These are phyloP conservation scores for Pestalotiopsis sp. DNA, from an alignment of 2,329 filamentous ascomycete species.

Conservation along the genomic window DNA sequence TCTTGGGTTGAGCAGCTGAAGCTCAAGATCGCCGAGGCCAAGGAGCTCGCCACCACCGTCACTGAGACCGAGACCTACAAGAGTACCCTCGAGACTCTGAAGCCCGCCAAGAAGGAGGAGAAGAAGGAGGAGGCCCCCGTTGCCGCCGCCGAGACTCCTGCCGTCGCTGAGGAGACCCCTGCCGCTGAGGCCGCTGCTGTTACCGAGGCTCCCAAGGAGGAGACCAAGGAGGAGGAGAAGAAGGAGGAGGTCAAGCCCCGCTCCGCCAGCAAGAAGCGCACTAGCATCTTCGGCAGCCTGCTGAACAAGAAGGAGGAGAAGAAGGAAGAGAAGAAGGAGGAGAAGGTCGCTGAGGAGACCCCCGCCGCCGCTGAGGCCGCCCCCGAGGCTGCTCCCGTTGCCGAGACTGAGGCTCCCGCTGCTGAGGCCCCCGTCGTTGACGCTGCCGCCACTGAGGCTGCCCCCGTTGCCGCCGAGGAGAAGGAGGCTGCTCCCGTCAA, in stretches of 20 bases:
- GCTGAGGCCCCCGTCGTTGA: constrained; percentile 40
- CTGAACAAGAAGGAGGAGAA: constrained; percentile 59
- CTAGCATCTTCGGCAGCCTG: constrained; percentile 64
- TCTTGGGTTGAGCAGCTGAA: constrained; percentile 89
- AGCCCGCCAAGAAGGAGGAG: constrained; percentile 51
- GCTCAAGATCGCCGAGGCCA: constrained; percentile 81
- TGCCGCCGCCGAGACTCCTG: constrained; percentile 39
- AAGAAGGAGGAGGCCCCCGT: constrained; percentile 36
- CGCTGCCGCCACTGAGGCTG: constrained; percentile 21
- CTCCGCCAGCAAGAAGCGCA: constrained; percentile 67
- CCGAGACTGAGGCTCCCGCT: constrained; percentile 33
- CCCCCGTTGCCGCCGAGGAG: constrained; percentile 37
- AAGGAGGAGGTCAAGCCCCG: constrained; percentile 64
- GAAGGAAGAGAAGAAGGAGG: constrained; percentile 44
- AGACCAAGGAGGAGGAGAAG: constrained; percentile 42
- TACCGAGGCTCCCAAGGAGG: constrained; percentile 24
- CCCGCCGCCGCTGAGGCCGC: constrained; percentile 34
- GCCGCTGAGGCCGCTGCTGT: constrained; percentile 25
- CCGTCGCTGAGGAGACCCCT: constrained; percentile 34
- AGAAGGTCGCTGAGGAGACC: constrained; percentile 42
- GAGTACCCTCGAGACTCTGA: constrained; percentile 73
- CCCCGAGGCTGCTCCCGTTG: constrained; percentile 28
- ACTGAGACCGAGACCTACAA: constrained; percentile 87
- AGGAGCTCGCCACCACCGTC: constrained; percentile 74
- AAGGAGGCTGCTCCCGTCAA: constrained; percentile 45